Percentiles rank a stretch among this genome's conserved stretches.
phyloP scores from a whole-genome alignment of 805 yeast species.

The Limtongia smithiae region DNA sequence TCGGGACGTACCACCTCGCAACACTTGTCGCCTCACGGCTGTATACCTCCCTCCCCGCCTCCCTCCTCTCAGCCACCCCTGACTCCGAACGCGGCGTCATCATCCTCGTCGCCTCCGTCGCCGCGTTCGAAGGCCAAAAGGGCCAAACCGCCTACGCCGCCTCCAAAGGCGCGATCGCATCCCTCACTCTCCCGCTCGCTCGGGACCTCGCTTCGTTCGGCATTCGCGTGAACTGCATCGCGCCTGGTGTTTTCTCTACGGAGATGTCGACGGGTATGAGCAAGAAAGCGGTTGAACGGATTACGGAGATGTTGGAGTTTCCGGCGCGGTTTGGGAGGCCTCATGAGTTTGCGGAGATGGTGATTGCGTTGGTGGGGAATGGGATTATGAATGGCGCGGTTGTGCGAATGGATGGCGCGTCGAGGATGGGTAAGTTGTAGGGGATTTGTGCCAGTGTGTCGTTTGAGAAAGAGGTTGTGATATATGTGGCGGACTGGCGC shows the following conservation, averaged over 20 bases:
- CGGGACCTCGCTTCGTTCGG: conserved; percentile 23
- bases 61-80: background rate
- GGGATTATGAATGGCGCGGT: conserved; percentile 19
- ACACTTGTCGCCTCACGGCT: conserved; percentile 15
- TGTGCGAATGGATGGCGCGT: conserved; percentile 22
- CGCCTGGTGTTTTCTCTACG: conserved; percentile 21
- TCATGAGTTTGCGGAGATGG: conserved; percentile 20
- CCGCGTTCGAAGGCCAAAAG: conserved; percentile 22
- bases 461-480: too few species aligned
- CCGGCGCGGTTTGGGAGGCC: conserved; percentile 19
- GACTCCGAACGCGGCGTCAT: conserved; percentile 22
- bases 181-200: conserved; percentile 19
- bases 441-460: background rate
- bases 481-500: too few species aligned
- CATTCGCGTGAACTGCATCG: conserved; percentile 17
- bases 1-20: conserved; percentile 16
- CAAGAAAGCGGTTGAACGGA: background rate
- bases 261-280: conserved; percentile 14
- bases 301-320: conserved; percentile 12
- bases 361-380: conserved; percentile 3
- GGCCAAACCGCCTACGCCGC: conserved; percentile 28
- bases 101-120: conserved; percentile 18
- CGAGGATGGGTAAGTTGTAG: conserved; percentile 19
- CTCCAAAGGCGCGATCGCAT: conserved; percentile 22
- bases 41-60: conserved; percentile 3